A percentile compares a stretch with the other conserved stretches of the same genome.
phyloP scores from a whole-genome alignment of 768 basidiomycete genomes.

The Gymnopilus junonius region DNA sequence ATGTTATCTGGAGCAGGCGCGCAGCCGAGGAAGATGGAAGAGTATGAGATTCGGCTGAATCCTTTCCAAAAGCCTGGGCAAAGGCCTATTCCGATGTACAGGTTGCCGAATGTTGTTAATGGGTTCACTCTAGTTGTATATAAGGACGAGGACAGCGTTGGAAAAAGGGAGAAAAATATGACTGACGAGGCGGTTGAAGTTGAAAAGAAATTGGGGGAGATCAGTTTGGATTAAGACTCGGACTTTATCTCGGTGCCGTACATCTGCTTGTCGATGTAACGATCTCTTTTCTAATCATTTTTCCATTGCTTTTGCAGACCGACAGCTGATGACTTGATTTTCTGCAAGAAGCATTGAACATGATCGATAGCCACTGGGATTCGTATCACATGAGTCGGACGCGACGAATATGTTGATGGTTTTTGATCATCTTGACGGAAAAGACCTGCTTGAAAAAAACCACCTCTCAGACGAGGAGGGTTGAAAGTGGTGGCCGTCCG shows the following conservation, averaged over 20 bases:
- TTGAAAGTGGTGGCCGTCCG: not conserved
- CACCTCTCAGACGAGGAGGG: not conserved
- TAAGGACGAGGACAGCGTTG: not conserved
- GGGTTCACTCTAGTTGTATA: not conserved
- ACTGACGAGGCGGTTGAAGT: not conserved
- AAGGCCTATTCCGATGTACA: not conserved
- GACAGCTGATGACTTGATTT: too few species aligned
- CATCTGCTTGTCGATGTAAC: too few species aligned
- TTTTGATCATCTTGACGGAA: not conserved
- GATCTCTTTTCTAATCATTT: too few species aligned
- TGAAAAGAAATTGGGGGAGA: not conserved
- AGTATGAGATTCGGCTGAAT: not conserved
- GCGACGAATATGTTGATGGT: not conserved
- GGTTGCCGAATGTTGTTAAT: slow-evolving; percentile 1
- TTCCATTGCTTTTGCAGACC: too few species aligned
- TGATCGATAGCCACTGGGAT: too few species aligned
- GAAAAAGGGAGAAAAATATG: not conserved
- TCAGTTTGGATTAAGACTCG: not conserved
- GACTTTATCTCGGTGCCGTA: not conserved
- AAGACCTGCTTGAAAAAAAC: not conserved
- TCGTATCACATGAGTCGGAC: not conserved
- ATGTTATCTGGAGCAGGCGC: not conserved
- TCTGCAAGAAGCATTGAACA: too few species aligned
- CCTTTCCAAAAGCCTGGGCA: not conserved
- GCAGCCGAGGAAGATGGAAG: not conserved